Evolutionary conservation across 208 protist species (phyloP).

Genomic region (Trypanosomatidae sp.): DNA sequence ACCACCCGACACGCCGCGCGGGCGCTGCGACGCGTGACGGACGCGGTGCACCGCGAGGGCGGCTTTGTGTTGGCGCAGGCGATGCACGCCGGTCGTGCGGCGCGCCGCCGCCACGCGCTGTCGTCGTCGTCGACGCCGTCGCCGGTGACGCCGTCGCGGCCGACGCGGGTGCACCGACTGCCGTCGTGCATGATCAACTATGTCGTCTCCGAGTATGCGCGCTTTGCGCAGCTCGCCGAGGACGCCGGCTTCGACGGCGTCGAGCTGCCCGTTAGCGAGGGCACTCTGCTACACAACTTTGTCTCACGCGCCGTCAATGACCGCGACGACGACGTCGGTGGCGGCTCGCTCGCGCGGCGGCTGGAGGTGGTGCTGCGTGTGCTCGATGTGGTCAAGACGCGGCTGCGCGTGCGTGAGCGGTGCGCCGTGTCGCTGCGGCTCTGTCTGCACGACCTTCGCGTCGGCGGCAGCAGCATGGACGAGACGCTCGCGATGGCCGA

Average conservation of each 20-base stretch:
- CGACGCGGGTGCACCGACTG: slow-evolving; percentile 41
- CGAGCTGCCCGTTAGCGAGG: slow-evolving; percentile 89
- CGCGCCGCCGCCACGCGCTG: slow-evolving; percentile 27
- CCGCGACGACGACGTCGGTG: slow-evolving; percentile 76
- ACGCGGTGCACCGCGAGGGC: slow-evolving; percentile 74
- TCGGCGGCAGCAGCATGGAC: slow-evolving; percentile 60
- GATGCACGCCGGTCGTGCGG: slow-evolving; percentile 82
- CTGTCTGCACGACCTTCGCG: slow-evolving; percentile 86
- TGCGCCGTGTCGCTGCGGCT: slow-evolving; percentile 90
- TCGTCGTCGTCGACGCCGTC: slow-evolving; percentile 48
- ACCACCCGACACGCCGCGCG: slow-evolving; percentile 55
- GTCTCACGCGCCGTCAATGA: slow-evolving; percentile 80
- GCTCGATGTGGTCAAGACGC: slow-evolving; percentile 42
- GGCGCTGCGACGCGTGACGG: slow-evolving; percentile 63
- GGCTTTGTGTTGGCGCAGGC: slow-evolving; percentile 88
- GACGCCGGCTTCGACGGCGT: slow-evolving; percentile 92
- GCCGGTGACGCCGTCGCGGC: slow-evolving; percentile 36
- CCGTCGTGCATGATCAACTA: slow-evolving; percentile 34
- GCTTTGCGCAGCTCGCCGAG: slow-evolving; percentile 82
- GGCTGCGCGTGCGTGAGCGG: slow-evolving; percentile 17
- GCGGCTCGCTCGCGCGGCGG: slow-evolving; percentile 60
- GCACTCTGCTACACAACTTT: slow-evolving; percentile 92
- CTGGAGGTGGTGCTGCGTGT: slow-evolving; percentile 77
- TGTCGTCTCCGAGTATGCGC: slow-evolving; percentile 78
- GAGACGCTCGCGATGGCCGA: slow-evolving; percentile 75